Percentiles rank a stretch among this genome's conserved stretches.
These are phyloP conservation scores for Microglena sp. DNA, from an alignment of 139 green algal genomes.

Conservation along the genomic window DNA sequence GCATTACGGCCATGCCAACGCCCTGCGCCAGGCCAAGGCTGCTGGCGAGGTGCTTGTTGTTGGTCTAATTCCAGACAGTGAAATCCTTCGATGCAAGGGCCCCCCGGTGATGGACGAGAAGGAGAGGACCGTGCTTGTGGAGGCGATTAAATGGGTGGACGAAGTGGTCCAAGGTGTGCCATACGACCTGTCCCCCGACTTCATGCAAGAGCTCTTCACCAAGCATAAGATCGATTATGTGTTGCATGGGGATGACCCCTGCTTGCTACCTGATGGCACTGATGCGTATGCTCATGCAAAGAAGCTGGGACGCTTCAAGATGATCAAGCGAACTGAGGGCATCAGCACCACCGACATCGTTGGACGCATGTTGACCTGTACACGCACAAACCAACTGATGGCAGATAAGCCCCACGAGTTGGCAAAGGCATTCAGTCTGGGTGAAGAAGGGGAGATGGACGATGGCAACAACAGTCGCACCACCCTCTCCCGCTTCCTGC, in stretches of 20 bases:
- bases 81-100: constrained; percentile 88
- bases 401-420: constrained; percentile 26
- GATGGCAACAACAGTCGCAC: constrained; percentile 8
- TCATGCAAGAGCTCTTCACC: constrained; percentile 84
- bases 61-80: constrained; percentile 85
- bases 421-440: constrained; percentile 25
- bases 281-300: constrained; percentile 95
- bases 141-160: constrained; percentile 95
- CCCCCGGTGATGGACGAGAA: constrained; percentile 85
- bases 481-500: constrained; percentile 32
- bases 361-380: constrained; percentile 91
- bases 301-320: constrained; percentile 76
- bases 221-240: constrained; percentile 97
- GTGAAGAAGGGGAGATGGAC: constrained; percentile 4
- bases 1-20: constrained; percentile 99
- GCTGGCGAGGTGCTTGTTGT: constrained; percentile 92
- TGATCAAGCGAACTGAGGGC: constrained; percentile 96
- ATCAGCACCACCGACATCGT: constrained; percentile 98
- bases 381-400: constrained; percentile 55
- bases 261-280: constrained; percentile 92
- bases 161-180: constrained; percentile 91
- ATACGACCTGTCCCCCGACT: constrained; percentile 89
- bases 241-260: constrained; percentile 98
- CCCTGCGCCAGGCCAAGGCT: constrained; percentile 77
- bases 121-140: constrained; percentile 81